Evolutionary conservation across 2,329 filamentous ascomycete genomes (phyloP), one percentile per base, ranked within the genome.

Genomic region (Diaporthe vaccinii): DNA sequence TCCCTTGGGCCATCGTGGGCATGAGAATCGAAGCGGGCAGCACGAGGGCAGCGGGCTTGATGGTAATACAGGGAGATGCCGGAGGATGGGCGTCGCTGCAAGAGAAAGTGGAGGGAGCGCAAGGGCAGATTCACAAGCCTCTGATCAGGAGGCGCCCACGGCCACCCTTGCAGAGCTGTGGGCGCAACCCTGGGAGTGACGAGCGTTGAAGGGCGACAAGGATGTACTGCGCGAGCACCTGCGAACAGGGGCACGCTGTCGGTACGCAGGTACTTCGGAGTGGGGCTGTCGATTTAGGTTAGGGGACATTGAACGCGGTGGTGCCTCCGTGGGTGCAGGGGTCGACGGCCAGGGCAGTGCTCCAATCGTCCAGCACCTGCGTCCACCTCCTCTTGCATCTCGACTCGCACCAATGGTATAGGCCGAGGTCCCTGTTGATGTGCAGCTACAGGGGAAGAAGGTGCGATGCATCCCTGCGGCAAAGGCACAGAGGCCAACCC

Each of bases 211-310:
- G 65, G n/a, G 49, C 65, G 49, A 28, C 58, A 53, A 53, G 73
- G 67, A 74, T 70, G n/a, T 25, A 20, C 36, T 72, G 72, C 75
- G 68, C 58, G 31, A 70, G 65, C 67, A 72, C 22, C 41, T 72
- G 72, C 39, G 70, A 57, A 46, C 72, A 72, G 70, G 61, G 67
- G 72, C 67, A 22, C 46, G 62, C 62, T 14, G 57, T 70, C 44
- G 67, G 73, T 62, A 74, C 57, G 57, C 41, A 53, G 55, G 44
- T 65, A 67, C 46, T 55, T 72, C 31, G 55, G 73, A 67, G 68
- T 73, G 72, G 67, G 75, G 49, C 67, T 55, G 22, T 72, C 65
- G 73, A 53, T 76, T 75, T 75, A 76, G 73, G 75, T 76, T 76
- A 68, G 75, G 58, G 65, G 65, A 69, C 65, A 41, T 41, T 74